phyloP scores from a whole-genome alignment of 2,329 filamentous ascomycete species.

The Cladobotryum mycophilum region DNA sequence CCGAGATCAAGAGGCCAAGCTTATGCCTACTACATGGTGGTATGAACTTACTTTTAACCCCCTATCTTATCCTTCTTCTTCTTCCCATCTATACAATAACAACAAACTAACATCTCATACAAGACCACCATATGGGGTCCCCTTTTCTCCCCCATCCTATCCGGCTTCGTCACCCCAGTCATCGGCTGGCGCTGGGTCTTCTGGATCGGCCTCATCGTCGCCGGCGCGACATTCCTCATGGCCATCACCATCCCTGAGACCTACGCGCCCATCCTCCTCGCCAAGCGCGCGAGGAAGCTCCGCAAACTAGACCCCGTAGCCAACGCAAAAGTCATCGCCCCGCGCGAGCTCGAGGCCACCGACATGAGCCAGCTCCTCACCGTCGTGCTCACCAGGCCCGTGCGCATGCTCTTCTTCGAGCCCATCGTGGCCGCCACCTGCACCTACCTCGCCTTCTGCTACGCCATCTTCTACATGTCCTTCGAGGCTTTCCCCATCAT shows the following conservation, averaged over 20 bases:
- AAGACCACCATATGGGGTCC: conserved; percentile 60
- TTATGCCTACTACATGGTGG: conserved; percentile 59
- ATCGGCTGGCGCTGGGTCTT: conserved; percentile 66
- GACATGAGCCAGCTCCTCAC: conserved; percentile 54
- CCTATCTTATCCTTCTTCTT: background rate
- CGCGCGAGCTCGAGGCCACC: conserved; percentile 56
- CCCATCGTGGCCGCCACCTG: conserved; percentile 67
- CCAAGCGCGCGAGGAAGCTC: conserved; percentile 48
- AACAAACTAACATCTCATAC: background rate
- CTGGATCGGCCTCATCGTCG: conserved; percentile 64
- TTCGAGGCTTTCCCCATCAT: conserved; percentile 71
- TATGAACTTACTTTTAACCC: conserved; percentile 18
- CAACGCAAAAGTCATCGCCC: conserved; percentile 44
- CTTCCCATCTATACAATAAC: background rate
- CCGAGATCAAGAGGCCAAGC: conserved; percentile 46
- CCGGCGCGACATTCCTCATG: conserved; percentile 53
- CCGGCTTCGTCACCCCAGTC: conserved; percentile 51
- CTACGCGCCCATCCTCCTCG: conserved; percentile 52
- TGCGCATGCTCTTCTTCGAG: conserved; percentile 67
- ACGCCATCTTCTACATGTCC: conserved; percentile 63
- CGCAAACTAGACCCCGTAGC: conserved; percentile 48
- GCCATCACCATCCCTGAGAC: conserved; percentile 61
- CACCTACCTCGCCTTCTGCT: conserved; percentile 64
- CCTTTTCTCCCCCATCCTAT: conserved; percentile 58
- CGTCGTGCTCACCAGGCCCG: conserved; percentile 63